Percentiles rank a stretch among this genome's conserved stretches.
These are phyloP conservation scores for Pseudogymnoascus sp. DNA, from an alignment of 2,329 filamentous ascomycete genomes.

Conservation along the genomic window DNA sequence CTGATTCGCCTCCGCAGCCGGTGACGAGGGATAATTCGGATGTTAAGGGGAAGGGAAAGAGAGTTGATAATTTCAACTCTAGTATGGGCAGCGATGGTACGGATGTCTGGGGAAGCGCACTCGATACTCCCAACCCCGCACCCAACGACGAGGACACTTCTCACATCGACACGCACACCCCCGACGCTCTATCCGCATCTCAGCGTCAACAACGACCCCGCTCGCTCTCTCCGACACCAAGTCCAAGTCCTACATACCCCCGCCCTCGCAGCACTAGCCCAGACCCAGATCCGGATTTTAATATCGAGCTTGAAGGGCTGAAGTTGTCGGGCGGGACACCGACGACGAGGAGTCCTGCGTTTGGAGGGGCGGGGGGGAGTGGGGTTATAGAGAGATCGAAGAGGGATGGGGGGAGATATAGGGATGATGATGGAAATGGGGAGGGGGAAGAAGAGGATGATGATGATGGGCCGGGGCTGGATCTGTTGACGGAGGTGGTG, in stretches of 20 bases:
- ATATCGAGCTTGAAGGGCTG: background rate
- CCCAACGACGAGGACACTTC: background rate
- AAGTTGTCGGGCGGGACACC: background rate
- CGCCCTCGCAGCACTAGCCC: background rate
- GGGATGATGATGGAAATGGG: background rate
- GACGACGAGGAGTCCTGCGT: background rate
- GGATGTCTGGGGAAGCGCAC: background rate
- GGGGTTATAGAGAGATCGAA: background rate
- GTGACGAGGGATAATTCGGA: background rate
- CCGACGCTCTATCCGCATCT: background rate
- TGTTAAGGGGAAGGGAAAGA: background rate
- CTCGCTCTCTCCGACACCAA: background rate
- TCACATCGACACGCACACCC: background rate
- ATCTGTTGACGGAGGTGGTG: background rate
- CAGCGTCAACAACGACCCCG: background rate
- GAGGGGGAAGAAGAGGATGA: background rate
- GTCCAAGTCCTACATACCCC: background rate
- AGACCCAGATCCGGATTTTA: background rate
- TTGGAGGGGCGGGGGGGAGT: background rate
- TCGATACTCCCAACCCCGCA: background rate
- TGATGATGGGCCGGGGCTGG: background rate
- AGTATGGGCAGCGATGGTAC: background rate
- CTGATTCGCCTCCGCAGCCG: background rate
- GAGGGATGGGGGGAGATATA: background rate
- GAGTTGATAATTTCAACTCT: background rate